Percentiles rank a stretch among this genome's conserved stretches.
phyloP scores from a whole-genome alignment of 331 rosid genomes.

The Malus hybrid region DNA sequence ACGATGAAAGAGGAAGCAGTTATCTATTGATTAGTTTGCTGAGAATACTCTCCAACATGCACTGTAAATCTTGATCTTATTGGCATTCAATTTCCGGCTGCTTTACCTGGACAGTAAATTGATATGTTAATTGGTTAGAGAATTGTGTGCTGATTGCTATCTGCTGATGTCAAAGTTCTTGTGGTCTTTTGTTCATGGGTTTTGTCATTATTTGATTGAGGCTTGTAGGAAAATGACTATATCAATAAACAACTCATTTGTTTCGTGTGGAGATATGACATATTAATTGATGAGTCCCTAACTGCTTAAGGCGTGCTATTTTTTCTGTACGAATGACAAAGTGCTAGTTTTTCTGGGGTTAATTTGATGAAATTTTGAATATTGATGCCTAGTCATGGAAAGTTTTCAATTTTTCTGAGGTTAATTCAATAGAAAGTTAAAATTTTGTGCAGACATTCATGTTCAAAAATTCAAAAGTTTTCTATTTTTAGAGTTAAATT shows the following conservation, averaged over 20 bases:
- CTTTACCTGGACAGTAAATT: neutral
- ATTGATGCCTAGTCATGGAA: neutral
- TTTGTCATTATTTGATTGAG: neutral
- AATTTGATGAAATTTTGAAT: neutral
- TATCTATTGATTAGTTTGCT: slow-evolving; percentile 55
- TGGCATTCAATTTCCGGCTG: slow-evolving; percentile 2
- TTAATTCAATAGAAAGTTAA: too few species aligned
- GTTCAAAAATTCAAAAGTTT: too few species aligned
- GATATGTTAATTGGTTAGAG: neutral
- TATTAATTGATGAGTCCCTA: neutral
- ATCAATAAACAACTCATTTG: neutral
- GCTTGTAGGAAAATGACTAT: neutral
- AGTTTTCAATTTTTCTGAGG: neutral
- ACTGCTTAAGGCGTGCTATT: neutral
- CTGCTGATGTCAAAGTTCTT: neutral
- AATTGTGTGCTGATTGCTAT: slow-evolving; percentile 3
- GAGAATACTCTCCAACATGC: slow-evolving; percentile 60
- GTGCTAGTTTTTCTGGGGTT: neutral
- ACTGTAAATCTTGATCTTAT: slow-evolving; percentile 41
- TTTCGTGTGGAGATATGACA: neutral
- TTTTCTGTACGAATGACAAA: neutral
- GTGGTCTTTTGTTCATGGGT: neutral
- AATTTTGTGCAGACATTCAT: too few species aligned
- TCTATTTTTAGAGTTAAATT: too few species aligned
- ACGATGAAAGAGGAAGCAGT: slow-evolving; percentile 57